These are phyloP conservation scores for Rhodosporidiobolus odoratus DNA, from an alignment of 768 basidiomycete species.

Conservation along the genomic window DNA sequence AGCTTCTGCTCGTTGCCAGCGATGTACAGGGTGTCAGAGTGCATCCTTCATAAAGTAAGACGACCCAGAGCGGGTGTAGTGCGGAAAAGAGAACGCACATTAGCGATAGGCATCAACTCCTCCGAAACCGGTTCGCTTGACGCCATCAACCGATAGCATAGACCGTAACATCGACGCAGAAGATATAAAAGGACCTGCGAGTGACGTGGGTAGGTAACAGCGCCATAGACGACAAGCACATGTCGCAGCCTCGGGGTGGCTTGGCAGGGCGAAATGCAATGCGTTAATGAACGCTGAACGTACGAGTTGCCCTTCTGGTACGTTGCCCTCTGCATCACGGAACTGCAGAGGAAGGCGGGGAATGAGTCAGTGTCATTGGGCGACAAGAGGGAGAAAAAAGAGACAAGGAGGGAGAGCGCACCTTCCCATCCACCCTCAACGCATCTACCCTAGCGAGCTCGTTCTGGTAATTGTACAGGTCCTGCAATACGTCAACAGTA, in stretches of 20 bases:
- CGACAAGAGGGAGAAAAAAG: too few species aligned
- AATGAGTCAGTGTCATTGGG: not conserved
- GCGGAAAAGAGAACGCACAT: constrained; percentile 14
- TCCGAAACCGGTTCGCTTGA: constrained; percentile 96
- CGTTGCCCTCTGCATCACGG: constrained; percentile 84
- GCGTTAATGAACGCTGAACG: constrained; percentile 43
- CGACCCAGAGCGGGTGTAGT: not conserved
- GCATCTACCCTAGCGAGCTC: constrained; percentile 93
- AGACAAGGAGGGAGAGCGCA: not conserved
- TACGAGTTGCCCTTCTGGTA: constrained; percentile 91
- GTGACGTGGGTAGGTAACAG: not conserved
- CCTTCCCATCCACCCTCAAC: constrained; percentile 90
- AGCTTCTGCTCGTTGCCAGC: constrained; percentile 33
- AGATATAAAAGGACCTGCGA: constrained; percentile 82
- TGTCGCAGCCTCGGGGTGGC: too few species aligned
- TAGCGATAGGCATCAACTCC: constrained; percentile 66
- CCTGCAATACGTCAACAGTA: too few species aligned
- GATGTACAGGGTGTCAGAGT: too few species aligned
- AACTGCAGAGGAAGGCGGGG: constrained; percentile 50
- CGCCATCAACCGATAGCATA: constrained; percentile 86
- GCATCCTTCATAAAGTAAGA: not conserved
- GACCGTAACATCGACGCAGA: constrained; percentile 87
- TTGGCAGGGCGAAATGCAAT: not conserved
- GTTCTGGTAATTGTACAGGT: constrained; percentile 85
- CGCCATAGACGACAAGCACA: not conserved